phyloP scores from a whole-genome alignment of 106 monocot species.

The Acorus gramineus region DNA sequence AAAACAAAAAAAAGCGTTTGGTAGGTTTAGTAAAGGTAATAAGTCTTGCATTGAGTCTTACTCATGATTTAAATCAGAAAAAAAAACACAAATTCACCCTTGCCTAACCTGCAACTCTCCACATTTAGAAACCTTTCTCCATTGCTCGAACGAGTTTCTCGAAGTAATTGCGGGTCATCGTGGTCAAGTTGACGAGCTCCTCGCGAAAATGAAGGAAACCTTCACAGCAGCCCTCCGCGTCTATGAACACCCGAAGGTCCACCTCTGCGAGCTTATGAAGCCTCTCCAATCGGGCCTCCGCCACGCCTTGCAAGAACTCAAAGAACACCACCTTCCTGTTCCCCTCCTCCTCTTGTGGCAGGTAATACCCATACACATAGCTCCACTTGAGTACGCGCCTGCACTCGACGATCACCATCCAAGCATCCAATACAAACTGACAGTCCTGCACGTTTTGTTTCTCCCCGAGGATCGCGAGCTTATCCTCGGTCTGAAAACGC shows the following conservation, averaged over 20 bases:
- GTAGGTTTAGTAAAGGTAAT: no score
- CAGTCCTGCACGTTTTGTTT: not conserved
- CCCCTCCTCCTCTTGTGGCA: not conserved
- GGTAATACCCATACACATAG: conserved; percentile 15
- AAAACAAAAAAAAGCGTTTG: no score
- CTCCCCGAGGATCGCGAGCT: not conserved
- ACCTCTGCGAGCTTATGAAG: conserved; percentile 5
- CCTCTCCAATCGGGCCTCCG: not conserved
- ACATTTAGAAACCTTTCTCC: no score
- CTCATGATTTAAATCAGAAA: no score
- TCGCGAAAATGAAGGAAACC: no score
- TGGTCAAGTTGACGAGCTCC: no score
- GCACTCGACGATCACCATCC: conserved; percentile 8
- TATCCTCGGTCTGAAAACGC: not conserved
- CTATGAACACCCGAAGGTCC: not conserved
- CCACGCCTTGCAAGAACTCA: conserved; percentile 11
- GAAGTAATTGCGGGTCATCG: no score
- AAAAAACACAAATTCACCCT: no score
- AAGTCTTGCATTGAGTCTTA: no score
- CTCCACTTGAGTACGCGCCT: conserved; percentile 18
- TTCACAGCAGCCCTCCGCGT: not conserved
- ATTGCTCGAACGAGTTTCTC: no score
- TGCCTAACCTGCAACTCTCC: no score
- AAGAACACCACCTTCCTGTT: conserved; percentile 5
- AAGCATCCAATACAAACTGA: no score